Evolutionary conservation across 2,329 filamentous ascomycete species (phyloP), one percentile per base, ranked within the genome.

Genomic region (Ophiostoma quercus): DNA sequence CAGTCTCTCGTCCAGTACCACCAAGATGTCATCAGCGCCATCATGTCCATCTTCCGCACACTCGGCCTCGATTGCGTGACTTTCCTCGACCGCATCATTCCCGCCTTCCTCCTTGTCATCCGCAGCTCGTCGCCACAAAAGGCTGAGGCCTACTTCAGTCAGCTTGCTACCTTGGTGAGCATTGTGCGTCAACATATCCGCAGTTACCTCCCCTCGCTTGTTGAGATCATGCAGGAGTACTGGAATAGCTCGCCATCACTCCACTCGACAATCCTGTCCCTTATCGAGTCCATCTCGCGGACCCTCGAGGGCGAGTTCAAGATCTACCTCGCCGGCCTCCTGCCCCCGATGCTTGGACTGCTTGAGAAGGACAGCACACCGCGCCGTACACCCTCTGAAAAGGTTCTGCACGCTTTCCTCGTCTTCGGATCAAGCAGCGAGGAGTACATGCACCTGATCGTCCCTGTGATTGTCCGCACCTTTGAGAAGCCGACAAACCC

Each of bases 401-500:
- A 90, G 74, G 94, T 99, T 3, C 83, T 99, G 32, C 95, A 98
- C 77, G 94, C 94, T 0, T 97, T 99, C 79, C 82, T 99, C 37
- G 92, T 99, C 0, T 99, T 99, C 77, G 96, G 96, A 0, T 90
- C 94, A 0, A 98, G 94, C 76, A 92, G 91, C 12, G 95, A 99
- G 78, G 95, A 99, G 78, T 99, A 99, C 78, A 99, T 99, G 95
- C 95, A 99, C 78, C 84, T 99, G 68, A 98, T 99, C 74, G 92
- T 99, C 68, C 95, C 95, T 0, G 92, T 96, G 47, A 93, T 99
- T 76, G 94, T 99, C 9, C 89, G 91, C 63, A 91, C 97, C 67
- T 98, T 99, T 76, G 94, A 99, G 78, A 96, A 92, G 76, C 87
- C 90, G 41, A 89, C 90, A 12, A 92, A 96, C 73, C 92, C 93